Base-by-base conservation (phyloP, 2,329 filamentous ascomycete genomes). In the Claviceps spartinae region DNA sequence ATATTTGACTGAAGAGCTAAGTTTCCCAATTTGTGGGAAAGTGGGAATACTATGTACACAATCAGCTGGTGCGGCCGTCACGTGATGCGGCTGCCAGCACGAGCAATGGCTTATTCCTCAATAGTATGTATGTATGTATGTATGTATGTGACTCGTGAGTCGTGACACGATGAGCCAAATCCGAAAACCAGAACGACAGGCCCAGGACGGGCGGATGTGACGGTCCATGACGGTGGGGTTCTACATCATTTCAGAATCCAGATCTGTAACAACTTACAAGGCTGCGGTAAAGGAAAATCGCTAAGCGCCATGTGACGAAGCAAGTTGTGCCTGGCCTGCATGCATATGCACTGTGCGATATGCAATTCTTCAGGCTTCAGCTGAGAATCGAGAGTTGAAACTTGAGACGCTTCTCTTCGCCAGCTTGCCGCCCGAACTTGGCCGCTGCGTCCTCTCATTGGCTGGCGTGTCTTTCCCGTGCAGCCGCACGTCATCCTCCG, bases 401-500 rank as follows among this genome's bases (percentile, higher is more conserved):
- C 24, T 24, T 24, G 24, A 24, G 30, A 34, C 9, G 30, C 30
- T 11, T 34, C 30, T 11, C 9, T 34, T 11, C 4, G 30, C 4
- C 30, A 34, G 30, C 30, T 34, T 34, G 30, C 30, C 30, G 30
- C 30, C 30, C 30, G 30, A 34, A 34, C 30, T 34, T 34, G 3
- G 30, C 30, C 4, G 30, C 30, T 30, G 34, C 36, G 49, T 37
- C 24, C 22, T n/a, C 37, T 6, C 44, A 47, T 42, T 51, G 49
- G 49, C 11, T 30, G 44, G 18, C 34, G 37, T 16, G 13, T 13
- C 48, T 44, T 26, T 13, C 3, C 26, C 24, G 34, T 44, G 22
- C 24, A 47, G 36, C 49, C 49, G 24, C 49, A 51, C 49, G 49
- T 47, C 49, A 51, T 51, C 20, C 26, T 26, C 26, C 26, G 8